Evolutionary conservation across 768 basidiomycete genomes (phyloP), one percentile per base, ranked within the genome.

Genomic region (Fistulinella prunicolor): DNA sequence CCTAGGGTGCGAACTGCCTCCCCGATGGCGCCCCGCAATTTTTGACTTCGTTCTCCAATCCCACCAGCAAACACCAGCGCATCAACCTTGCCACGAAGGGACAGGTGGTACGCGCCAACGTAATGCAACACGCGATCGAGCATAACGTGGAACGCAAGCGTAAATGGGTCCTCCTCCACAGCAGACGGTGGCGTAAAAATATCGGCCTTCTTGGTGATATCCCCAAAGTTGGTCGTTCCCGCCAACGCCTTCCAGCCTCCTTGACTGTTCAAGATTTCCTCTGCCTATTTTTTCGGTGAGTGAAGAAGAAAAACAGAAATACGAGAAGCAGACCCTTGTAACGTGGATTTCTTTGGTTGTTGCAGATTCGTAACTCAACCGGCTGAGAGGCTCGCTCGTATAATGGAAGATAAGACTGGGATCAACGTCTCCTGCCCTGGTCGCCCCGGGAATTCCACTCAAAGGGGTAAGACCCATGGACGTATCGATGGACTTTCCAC

Each of bases 391-490:
- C 51, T 77, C 77, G 38, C 80, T 81, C 9, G 55, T 50, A 62
- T 86, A 85, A 61, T 95, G 93, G 70, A 95, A 94, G 53, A 95
- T 85, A 42, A 94, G 77, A 35, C 83, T 83, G 13, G 92, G 89
- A 65, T 96, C 94, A 59, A 94, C 73, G 2, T 78, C 75, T 9
- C 94, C 93, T 13, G 83, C 79, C 41, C 94, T 83, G 1, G 93
- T 94, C 2, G 89, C 91, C 14, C 94, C 93, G 4, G 93, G 91
- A 0, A 95, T 72, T 2, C 92, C 92, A 46, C 82, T 82, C n/a
- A 93, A 67, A 4, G 92, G 93, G 1, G 94, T 94, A 30, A 96
- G 77, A 3, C 92, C 93, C 94, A 96, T 96, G 30, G 81, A 85
- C 1, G 91, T 94, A 66, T 95, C 90, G 54, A 85, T 74, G 19